Evolutionary conservation across 2,329 filamentous ascomycete genomes (phyloP).

Genomic region (Fusarium goolgardi): DNA sequence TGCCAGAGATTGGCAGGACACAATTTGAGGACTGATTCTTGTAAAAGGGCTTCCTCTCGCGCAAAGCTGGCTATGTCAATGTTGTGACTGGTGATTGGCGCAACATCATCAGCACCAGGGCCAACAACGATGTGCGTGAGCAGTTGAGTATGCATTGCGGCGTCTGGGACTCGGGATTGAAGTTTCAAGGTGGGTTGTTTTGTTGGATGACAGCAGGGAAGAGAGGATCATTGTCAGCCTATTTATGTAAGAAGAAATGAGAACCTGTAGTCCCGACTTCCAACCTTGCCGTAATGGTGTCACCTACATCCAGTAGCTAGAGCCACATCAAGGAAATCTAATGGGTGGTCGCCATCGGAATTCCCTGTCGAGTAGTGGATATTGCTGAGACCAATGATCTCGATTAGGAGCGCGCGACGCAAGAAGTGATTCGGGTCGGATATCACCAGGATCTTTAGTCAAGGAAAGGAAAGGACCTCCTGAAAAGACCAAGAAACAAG

Average conservation of each 20-base stretch:
- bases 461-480: too few relatives aligned
- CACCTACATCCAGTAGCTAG: neutral
- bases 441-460: too few relatives aligned
- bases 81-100: conserved; percentile 54
- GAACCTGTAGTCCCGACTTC: conserved; percentile 64
- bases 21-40: conserved; percentile 32
- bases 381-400: neutral
- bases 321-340: neutral
- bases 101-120: conserved; percentile 3
- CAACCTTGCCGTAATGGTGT: conserved; percentile 55
- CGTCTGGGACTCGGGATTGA: conserved; percentile 36
- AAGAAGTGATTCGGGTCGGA: neutral
- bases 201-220: conserved; percentile 21
- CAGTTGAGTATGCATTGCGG: conserved; percentile 29
- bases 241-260: neutral
- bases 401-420: neutral
- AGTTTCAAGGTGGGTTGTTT: conserved; percentile 47
- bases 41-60: conserved; percentile 33
- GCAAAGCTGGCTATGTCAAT: conserved; percentile 60
- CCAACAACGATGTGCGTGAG: conserved; percentile 43
- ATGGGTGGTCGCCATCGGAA: conserved; percentile 42
- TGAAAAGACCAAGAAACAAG: too few relatives aligned
- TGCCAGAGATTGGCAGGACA: conserved; percentile 49
- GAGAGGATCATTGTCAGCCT: neutral
- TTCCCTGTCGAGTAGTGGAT: conserved; percentile 32